Percentiles rank a stretch among this genome's conserved stretches.
phyloP scores from a whole-genome alignment of 1,284 basidiomycete species.

The Tilletia horrida region DNA sequence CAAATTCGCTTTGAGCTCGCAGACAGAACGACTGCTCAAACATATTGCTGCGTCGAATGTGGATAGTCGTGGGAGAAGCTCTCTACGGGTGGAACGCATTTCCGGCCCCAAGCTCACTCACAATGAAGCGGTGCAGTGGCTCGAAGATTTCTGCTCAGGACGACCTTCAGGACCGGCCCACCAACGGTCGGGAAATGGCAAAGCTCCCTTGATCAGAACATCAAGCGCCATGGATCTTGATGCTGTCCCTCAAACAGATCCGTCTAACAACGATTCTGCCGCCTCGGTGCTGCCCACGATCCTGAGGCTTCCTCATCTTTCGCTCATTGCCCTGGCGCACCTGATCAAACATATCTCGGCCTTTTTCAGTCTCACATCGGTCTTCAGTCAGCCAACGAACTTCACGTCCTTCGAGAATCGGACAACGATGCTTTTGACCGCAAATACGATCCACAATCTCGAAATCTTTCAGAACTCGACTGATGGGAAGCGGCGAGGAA shows the following conservation, averaged over 20 bases:
- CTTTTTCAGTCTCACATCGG: constrained; percentile 65
- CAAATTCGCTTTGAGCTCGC: constrained; percentile 63
- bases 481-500: constrained; percentile 70
- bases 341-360: constrained; percentile 71
- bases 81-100: constrained; percentile 66
- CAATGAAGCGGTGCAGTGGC: constrained; percentile 69
- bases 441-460: constrained; percentile 82
- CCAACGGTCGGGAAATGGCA: constrained; percentile 27
- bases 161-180: constrained; percentile 38
- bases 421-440: constrained; percentile 81
- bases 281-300: constrained; percentile 26
- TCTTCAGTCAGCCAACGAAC: constrained; percentile 57
- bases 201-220: neutral
- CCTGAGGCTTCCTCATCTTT: constrained; percentile 54
- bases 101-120: constrained; percentile 62
- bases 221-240: constrained; percentile 4
- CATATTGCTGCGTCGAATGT: constrained; percentile 59
- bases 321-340: constrained; percentile 73
- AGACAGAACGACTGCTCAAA: constrained; percentile 73
- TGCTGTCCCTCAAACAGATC: neutral
- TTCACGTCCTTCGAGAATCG: constrained; percentile 69
- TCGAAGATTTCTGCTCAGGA: constrained; percentile 68
- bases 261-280: constrained; percentile 24
- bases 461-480: constrained; percentile 53
- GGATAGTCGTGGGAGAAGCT: constrained; percentile 43